Evolutionary conservation across 106 monocot species (phyloP).

Genomic region (Dioscorea zingiberensis): DNA sequence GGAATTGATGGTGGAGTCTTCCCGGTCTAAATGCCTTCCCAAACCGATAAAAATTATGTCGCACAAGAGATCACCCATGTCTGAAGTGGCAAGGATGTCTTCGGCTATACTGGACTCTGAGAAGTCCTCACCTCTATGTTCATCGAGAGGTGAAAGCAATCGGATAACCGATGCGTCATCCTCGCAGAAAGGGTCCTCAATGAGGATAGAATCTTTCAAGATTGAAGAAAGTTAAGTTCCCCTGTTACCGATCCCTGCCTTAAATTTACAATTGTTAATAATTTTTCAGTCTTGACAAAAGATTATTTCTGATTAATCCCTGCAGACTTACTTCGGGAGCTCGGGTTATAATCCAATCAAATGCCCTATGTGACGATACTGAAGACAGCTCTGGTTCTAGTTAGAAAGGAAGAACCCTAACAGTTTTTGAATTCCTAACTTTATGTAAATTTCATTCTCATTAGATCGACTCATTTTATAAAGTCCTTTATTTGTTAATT

Average conservation of each 20-base stretch:
- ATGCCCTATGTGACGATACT: constrained; percentile 37
- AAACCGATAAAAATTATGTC: constrained; percentile 39
- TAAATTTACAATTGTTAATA: no score
- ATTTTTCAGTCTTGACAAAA: constrained; percentile 10
- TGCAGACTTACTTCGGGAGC: constrained; percentile 95
- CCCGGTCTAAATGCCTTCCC: constrained; percentile 62
- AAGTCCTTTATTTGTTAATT: no score
- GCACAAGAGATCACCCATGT: constrained; percentile 44
- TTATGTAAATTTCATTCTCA: no score
- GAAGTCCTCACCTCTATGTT: constrained; percentile 6
- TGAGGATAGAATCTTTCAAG: constrained; percentile 59
- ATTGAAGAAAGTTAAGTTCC: constrained; percentile 93
- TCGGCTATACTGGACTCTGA: constrained; percentile 28
- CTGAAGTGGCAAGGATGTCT: constrained; percentile 57
- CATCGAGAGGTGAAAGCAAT: constrained; percentile 48
- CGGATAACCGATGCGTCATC: constrained; percentile 31
- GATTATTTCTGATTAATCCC: constrained; percentile 1
- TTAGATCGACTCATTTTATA: no score
- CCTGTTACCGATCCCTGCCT: no score
- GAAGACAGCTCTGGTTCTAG: constrained; percentile 48
- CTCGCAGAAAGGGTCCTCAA: constrained; percentile 38
- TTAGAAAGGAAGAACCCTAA: neutral
- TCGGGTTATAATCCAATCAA: constrained; percentile 82
- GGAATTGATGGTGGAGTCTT: constrained; percentile 27
- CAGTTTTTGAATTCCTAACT: no score